A percentile compares a stretch with the other conserved stretches of the same genome.
Conservation (phyloP, 1,284 basidiomycete species). For the Cystobasidium sp. region DNA sequence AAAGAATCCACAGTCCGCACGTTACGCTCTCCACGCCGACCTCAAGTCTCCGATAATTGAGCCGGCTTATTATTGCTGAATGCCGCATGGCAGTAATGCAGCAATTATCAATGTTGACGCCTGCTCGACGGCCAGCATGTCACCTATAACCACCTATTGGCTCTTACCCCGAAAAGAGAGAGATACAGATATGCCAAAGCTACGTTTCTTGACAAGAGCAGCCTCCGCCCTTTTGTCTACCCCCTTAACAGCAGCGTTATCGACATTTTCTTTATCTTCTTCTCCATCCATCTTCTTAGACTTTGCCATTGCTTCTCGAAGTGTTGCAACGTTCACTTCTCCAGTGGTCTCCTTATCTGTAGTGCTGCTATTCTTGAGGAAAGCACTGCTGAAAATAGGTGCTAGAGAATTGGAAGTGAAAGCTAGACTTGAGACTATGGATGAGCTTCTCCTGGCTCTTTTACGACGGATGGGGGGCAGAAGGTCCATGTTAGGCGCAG, state of each 20-base stretch:
- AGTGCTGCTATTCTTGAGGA: background rate
- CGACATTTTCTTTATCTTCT: conserved; percentile 7
- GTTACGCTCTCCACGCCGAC: no score
- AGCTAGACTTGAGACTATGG: conserved; percentile 8
- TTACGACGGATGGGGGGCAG: background rate
- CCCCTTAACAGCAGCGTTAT: no score
- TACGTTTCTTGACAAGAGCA: background rate
- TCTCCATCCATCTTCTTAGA: background rate
- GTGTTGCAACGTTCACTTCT: background rate
- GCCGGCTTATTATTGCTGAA: no score
- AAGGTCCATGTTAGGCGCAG: no score
- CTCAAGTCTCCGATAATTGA: no score
- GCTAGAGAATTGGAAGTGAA: conserved; percentile 16
- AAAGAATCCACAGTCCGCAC: no score
- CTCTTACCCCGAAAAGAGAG: background rate
- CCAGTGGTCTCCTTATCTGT: background rate
- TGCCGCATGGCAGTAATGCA: background rate
- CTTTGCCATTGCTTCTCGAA: background rate
- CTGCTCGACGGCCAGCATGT: background rate
- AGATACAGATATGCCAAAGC: conserved; percentile 16
- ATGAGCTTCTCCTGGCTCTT: conserved; percentile 5
- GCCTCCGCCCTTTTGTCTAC: background rate
- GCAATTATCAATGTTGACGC: background rate
- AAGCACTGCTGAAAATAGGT: conserved; percentile 24
- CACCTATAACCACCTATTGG: background rate